phyloP scores from a whole-genome alignment of 768 basidiomycete species.

The Trametes meyenii region DNA sequence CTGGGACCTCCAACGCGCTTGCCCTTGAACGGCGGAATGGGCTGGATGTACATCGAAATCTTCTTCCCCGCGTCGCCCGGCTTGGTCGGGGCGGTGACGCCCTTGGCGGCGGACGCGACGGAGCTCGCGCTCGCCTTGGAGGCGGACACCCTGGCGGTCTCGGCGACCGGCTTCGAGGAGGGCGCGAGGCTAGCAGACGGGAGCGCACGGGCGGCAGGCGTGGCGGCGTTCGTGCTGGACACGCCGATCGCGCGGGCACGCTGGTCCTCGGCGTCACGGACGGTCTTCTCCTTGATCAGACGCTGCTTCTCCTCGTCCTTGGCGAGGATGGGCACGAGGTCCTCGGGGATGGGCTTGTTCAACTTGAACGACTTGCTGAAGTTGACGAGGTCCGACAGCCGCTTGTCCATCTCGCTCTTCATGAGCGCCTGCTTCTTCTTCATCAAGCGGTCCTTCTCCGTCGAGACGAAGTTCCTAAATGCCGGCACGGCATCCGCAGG shows the following conservation, averaged over 20 bases:
- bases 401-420: constrained; percentile 94
- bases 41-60: constrained; percentile 79
- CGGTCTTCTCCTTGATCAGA: constrained; percentile 77
- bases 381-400: constrained; percentile 89
- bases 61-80: constrained; percentile 25
- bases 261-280: constrained; percentile 63
- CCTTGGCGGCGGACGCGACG: constrained; percentile 21
- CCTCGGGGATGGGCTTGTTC: constrained; percentile 93
- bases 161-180: constrained; percentile 25
- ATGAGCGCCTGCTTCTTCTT: constrained; percentile 88
- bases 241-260: constrained; percentile 67
- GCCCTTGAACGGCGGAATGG: constrained; percentile 91
- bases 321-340: constrained; percentile 88
- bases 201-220: constrained; percentile 32
- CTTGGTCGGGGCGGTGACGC: constrained; percentile 24
- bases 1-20: constrained; percentile 41
- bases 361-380: constrained; percentile 97
- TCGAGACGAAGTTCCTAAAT: constrained; percentile 91
- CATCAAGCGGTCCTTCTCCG: constrained; percentile 86
- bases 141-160: constrained; percentile 15
- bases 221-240: constrained; percentile 47
- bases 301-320: constrained; percentile 93
- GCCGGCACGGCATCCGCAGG: constrained; percentile 76
- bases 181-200: constrained; percentile 34
- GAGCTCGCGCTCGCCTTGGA: constrained; percentile 22